These are phyloP conservation scores for Zea luxurians DNA, from an alignment of 176 grass and related monocot species.

Conservation along the genomic window DNA sequence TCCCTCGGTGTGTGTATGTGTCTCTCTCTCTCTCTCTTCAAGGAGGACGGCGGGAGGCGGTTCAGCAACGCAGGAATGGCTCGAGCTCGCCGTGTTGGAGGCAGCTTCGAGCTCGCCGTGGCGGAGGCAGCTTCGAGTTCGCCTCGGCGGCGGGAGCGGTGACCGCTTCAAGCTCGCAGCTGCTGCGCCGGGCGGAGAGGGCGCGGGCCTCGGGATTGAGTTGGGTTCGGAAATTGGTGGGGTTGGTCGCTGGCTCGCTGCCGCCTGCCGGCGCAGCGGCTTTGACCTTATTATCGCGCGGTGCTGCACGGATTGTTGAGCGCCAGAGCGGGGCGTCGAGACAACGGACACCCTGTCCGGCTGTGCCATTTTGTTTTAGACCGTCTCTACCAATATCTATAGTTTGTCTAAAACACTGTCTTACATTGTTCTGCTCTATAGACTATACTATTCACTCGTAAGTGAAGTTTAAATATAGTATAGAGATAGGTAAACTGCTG, in stretches of 20 bases:
- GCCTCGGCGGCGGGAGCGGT: neutral
- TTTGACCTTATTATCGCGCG: neutral
- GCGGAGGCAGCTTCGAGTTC: neutral
- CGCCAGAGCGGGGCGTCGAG: neutral
- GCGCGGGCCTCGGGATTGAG: too few relatives aligned
- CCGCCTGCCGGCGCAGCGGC: neutral
- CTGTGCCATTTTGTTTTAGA: too few relatives aligned
- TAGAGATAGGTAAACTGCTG: too few relatives aligned
- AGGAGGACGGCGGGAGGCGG: neutral
- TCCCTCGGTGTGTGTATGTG: neutral
- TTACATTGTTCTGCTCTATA: too few relatives aligned
- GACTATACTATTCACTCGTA: too few relatives aligned
- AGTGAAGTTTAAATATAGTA: too few relatives aligned
- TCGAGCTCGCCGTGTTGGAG: neutral
- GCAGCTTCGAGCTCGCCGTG: neutral
- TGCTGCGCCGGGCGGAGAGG: neutral
- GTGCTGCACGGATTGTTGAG: neutral
- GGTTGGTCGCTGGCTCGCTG: conserved; percentile 28
- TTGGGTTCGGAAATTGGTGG: neutral
- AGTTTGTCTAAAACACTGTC: too few relatives aligned
- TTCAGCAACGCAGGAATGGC: neutral
- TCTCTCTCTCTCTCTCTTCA: too few relatives aligned
- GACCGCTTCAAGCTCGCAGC: neutral
- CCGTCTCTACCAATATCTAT: too few relatives aligned
- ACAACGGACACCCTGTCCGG: neutral